A percentile compares a stretch with the other conserved stretches of the same genome.
phyloP scores from a whole-genome alignment of 1,284 basidiomycete genomes.

The Amylostereum chailletii region DNA sequence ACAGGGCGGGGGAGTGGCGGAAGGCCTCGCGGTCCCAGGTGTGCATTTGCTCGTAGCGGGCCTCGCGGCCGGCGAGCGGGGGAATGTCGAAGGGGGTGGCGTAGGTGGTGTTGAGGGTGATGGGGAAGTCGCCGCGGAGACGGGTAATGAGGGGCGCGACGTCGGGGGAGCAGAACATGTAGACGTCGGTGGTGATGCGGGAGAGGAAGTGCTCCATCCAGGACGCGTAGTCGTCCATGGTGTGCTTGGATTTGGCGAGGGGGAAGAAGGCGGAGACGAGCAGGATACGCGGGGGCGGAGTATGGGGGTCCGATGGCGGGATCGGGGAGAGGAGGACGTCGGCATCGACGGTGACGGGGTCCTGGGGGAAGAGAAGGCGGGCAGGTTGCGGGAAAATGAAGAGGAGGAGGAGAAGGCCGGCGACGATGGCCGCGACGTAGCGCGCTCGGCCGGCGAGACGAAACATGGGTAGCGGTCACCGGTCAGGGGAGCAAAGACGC shows the following conservation, averaged over 20 bases:
- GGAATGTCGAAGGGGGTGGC: slow-evolving; percentile 37
- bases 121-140: slow-evolving; percentile 23
- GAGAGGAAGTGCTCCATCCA: slow-evolving; percentile 19
- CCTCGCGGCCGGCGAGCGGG: slow-evolving; percentile 25
- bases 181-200: slow-evolving; percentile 35
- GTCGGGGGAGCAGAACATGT: slow-evolving; percentile 40
- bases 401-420: no score
- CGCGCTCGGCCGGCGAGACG: no score
- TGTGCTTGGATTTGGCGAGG: slow-evolving; percentile 38
- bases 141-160: slow-evolving; percentile 25
- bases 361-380: no score
- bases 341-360: no score
- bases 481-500: no score
- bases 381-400: no score
- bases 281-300: slow-evolving; percentile 21
- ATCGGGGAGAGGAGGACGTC: no score
- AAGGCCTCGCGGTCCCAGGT: slow-evolving; percentile 30
- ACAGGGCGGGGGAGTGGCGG: slow-evolving; percentile 36
- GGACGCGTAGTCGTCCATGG: slow-evolving; percentile 12
- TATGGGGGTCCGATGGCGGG: no score
- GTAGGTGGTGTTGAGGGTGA: slow-evolving; percentile 38
- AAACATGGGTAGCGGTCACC: no score
- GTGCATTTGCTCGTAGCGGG: slow-evolving; percentile 32
- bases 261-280: slow-evolving; percentile 47
- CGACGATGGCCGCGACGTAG: no score